Evolutionary conservation across 148 eudicot species (phyloP), one percentile per base, ranked within the genome.

Genomic region (Pharnaceum exiguum): DNA sequence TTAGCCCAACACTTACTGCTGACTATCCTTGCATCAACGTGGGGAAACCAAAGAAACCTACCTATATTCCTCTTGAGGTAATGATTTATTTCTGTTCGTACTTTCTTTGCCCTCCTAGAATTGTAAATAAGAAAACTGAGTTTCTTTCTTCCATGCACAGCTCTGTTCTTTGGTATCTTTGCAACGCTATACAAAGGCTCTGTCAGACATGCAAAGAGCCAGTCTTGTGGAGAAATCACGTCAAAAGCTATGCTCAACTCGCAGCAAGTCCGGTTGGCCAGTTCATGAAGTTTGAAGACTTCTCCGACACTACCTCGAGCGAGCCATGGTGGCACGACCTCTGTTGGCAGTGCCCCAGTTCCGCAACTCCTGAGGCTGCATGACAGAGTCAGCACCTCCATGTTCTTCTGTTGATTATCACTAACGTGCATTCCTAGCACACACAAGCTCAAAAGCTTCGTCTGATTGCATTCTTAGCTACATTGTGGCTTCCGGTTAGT

Each of bases 401-500:
- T 77, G 81, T 77, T 72, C 48, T 77, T 77, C 62, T 77, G 81
- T 32, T 77, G 44, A 60, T n/a, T n/a, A n/a, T n/a, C n/a, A n/a
- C n/a, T n/a, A n/a, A n/a, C n/a, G n/a, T n/a, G n/a, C n/a, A n/a
- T n/a, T n/a, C n/a, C n/a, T n/a, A n/a, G n/a, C n/a, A n/a, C n/a
- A n/a, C n/a, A n/a, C n/a, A n/a, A n/a, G n/a, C n/a, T n/a, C n/a
- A n/a, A n/a, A n/a, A n/a, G n/a, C n/a, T n/a, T n/a, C n/a, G n/a
- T n/a, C n/a, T n/a, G n/a, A n/a, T n/a, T n/a, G n/a, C n/a, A n/a
- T n/a, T n/a, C n/a, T n/a, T n/a, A n/a, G 69, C 56, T 36, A 35
- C 80, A 46, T 79, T 79, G 75, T 79, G 88, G 90, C 95, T 93
- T 63, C 90, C 94, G 78, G 96, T 91, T 68, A 46, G 81, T 67